A percentile compares a stretch with the other conserved stretches of the same genome.
phyloP scores from a whole-genome alignment of 2,329 filamentous ascomycete genomes.

The Albifimbria verrucaria region DNA sequence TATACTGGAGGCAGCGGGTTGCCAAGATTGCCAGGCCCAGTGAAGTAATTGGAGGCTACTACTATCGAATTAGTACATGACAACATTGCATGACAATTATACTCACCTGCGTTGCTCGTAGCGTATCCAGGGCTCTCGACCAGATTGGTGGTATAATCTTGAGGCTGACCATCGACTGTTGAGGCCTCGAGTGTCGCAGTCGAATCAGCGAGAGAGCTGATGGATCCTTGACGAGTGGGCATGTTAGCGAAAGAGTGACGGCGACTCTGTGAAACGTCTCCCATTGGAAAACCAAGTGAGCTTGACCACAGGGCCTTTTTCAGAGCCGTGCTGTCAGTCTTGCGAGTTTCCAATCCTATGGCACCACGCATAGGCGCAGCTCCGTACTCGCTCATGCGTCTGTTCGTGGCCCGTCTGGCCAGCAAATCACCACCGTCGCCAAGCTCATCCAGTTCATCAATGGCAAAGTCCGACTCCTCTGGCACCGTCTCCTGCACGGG shows the following conservation, averaged over 20 bases:
- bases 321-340: slow-evolving; percentile 54
- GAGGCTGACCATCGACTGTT: slow-evolving; percentile 39
- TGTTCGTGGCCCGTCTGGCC: slow-evolving; percentile 41
- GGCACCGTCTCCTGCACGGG: slow-evolving; percentile 57
- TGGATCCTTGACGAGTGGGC: slow-evolving; percentile 60
- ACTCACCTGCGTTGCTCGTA: slow-evolving; percentile 39
- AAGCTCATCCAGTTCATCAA: slow-evolving; percentile 66
- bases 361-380: slow-evolving; percentile 43
- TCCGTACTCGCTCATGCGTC: slow-evolving; percentile 58
- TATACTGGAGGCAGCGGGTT: slow-evolving; percentile 24
- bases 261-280: slow-evolving; percentile 67
- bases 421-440: slow-evolving; percentile 48
- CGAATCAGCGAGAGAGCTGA: slow-evolving; percentile 57
- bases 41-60: slow-evolving; percentile 20
- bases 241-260: slow-evolving; percentile 77
- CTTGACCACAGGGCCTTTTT: slow-evolving; percentile 71
- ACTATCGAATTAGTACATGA: too few relatives aligned
- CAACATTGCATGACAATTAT: neutral
- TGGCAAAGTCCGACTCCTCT: slow-evolving; percentile 68
- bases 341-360: slow-evolving; percentile 56
- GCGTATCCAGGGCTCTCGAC: slow-evolving; percentile 34
- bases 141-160: slow-evolving; percentile 40
- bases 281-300: slow-evolving; percentile 61
- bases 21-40: slow-evolving; percentile 18
- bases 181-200: slow-evolving; percentile 43